A percentile compares a stretch with the other conserved stretches of the same genome.
phyloP scores from a whole-genome alignment of 2,329 filamentous ascomycete genomes.

The Teratosphaeria epicoccoides region DNA sequence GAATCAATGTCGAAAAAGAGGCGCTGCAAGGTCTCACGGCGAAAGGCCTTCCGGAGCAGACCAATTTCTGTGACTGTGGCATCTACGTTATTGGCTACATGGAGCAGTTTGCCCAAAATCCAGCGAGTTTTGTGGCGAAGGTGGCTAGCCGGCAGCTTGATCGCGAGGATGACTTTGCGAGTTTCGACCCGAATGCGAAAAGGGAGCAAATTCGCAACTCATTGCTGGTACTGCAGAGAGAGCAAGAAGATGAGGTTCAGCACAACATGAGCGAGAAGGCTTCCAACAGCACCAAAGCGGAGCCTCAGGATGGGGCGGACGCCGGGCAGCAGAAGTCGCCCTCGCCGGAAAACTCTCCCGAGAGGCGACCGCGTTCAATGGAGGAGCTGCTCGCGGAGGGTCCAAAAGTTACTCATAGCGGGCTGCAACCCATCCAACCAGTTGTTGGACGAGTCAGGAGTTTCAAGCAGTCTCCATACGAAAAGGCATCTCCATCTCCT shows the following conservation, averaged over 20 bases:
- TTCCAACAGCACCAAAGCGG: neutral
- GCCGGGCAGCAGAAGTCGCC: neutral
- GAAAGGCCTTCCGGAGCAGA: conserved; percentile 64
- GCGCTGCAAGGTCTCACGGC: conserved; percentile 55
- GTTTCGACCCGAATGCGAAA: conserved; percentile 45
- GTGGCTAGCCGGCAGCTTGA: conserved; percentile 57
- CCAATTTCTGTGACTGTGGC: conserved; percentile 83
- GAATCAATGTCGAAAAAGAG: conserved; percentile 35
- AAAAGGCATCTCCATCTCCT: neutral
- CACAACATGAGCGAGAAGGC: conserved; percentile 28
- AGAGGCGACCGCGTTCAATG: neutral
- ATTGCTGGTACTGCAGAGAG: conserved; percentile 51
- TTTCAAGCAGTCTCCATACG: neutral
- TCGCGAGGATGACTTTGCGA: conserved; percentile 43
- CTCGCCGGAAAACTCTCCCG: neutral
- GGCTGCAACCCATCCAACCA: neutral
- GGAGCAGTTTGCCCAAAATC: conserved; percentile 66
- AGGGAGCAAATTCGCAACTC: conserved; percentile 55
- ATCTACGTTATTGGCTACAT: conserved; percentile 78
- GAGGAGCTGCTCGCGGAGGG: neutral
- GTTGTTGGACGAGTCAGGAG: neutral
- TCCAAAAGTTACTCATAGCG: neutral
- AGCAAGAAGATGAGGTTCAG: conserved; percentile 40
- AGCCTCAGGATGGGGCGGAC: neutral
- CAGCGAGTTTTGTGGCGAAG: conserved; percentile 56